phyloP scores from a whole-genome alignment of 2,329 filamentous ascomycete genomes.

The Torrubiellomyces zombiae region DNA sequence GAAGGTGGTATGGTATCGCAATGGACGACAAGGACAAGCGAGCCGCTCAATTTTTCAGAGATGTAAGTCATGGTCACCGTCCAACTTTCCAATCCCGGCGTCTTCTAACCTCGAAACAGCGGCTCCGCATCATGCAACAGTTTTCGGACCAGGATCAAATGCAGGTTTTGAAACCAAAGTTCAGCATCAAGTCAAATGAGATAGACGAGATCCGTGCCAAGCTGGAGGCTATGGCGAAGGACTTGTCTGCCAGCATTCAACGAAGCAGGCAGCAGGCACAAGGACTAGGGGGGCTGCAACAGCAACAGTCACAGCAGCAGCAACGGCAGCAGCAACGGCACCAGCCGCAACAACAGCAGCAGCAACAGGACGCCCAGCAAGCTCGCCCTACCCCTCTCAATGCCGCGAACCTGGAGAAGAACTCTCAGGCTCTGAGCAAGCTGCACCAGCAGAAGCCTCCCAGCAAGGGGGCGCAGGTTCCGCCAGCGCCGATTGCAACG shows the following conservation, averaged over 20 bases:
- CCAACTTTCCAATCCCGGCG: background rate
- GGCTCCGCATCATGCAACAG: constrained; percentile 34
- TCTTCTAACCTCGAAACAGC: constrained; percentile 24
- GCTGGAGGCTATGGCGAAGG: constrained; percentile 34
- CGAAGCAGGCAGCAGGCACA: constrained; percentile 7
- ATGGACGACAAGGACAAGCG: constrained; percentile 31
- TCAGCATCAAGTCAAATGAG: constrained; percentile 35
- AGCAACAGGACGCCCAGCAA: constrained; percentile 10
- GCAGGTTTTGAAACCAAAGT: constrained; percentile 25
- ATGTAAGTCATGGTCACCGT: constrained; percentile 22
- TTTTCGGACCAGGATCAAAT: constrained; percentile 33
- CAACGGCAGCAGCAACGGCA: constrained; percentile 18
- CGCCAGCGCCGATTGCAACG: constrained; percentile 38
- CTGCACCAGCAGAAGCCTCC: constrained; percentile 19
- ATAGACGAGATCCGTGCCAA: constrained; percentile 30
- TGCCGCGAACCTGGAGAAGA: constrained; percentile 33
- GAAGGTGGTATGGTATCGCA: constrained; percentile 30
- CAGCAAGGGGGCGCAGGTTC: constrained; percentile 31
- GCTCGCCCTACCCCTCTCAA: constrained; percentile 19
- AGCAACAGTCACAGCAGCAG: constrained; percentile 14
- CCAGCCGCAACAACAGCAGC: constrained; percentile 10
- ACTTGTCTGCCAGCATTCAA: constrained; percentile 19
- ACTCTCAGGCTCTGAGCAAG: constrained; percentile 30
- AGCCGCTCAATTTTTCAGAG: constrained; percentile 34
- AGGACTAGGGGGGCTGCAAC: constrained; percentile 12